These are phyloP conservation scores for Alternaria brassicicola DNA, from an alignment of 2,329 filamentous ascomycete species.

Conservation along the genomic window DNA sequence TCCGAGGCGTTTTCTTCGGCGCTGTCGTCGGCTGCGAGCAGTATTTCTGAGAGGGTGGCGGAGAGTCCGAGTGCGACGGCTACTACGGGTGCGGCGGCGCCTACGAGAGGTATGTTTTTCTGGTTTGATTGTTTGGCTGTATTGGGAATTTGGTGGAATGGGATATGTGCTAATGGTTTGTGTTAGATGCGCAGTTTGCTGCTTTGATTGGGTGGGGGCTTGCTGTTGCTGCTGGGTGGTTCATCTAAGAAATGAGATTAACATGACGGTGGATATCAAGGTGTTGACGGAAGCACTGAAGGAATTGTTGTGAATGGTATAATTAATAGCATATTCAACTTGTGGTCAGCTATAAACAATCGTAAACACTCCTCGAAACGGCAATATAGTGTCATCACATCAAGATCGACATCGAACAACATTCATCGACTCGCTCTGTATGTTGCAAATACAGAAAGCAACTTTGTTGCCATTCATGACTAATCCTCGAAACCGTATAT, in stretches of 20 bases:
- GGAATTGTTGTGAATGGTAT: background rate
- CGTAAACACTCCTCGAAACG: background rate
- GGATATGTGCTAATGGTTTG: background rate
- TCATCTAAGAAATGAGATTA: background rate
- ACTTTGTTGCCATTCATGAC: background rate
- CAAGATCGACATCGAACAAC: background rate
- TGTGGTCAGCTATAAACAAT: background rate
- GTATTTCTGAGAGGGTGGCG: background rate
- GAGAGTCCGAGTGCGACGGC: background rate
- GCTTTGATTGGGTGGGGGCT: background rate
- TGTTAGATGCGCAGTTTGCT: background rate
- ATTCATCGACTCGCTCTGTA: background rate
- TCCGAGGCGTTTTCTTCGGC: background rate
- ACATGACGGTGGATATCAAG: background rate
- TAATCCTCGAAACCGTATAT: slow-evolving; percentile 3
- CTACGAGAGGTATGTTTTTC: background rate
- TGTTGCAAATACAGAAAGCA: background rate
- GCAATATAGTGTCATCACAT: background rate
- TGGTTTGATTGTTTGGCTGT: background rate
- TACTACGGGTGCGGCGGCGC: background rate
- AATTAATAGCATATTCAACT: background rate
- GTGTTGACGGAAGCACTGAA: fast-evolving
- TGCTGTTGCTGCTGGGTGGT: background rate
- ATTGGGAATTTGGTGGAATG: background rate
- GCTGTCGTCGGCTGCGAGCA: background rate